Evolutionary conservation across 306 rosid genomes (phyloP), one percentile per base, ranked within the genome.

Genomic region (Vigna hirtella): DNA sequence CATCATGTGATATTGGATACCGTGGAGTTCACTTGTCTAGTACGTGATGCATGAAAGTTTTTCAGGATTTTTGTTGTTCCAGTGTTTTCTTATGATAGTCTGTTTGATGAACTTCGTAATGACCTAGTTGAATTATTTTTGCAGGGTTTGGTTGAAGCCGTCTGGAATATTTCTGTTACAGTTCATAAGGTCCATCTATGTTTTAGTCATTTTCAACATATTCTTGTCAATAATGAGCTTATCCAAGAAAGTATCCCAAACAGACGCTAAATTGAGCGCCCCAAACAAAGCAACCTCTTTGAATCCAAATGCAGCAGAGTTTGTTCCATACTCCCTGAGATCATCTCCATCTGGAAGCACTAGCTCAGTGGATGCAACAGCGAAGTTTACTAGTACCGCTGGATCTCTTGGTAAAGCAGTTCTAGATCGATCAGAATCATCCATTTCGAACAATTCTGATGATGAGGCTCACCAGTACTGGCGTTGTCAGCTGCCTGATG

Each of bases 301-400:
- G 87, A 94, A 94, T 84, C 98, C 98, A 52, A 92, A 94, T 90
- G 98, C 98, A 5, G 98, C 97, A n/a, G 98, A 90, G 83, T 94
- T 94, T 34, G 58, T 94, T 69, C 98, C 98, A 47, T 92, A 86
- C 74, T 43, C 92, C 66, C 92, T 90, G 79, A 87, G 98, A 83
- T 87, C 97, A 58, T 61, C 88, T 14, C 81, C 94, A 65, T 84
- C 91, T 59, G 94, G 94, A 82, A 88, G 92, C 83, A 64, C 84
- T 68, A 85, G 93, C 72, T 70, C 74, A 7, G 83, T 77, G 40
- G 95, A 94, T 73, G 87, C 78, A 4, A 20, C 86, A 38, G n/a
- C 87, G 7, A 79, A 84, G 77, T 66, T 85, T 43, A 56, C 88
- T 59, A 20, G 90, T 64, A n/a, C 91, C 50, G 36, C 93, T 55